Percentiles rank a stretch among this genome's conserved stretches.
Conservation (phyloP, 495 filamentous ascomycete species). For the Penicillium paradoxum region DNA sequence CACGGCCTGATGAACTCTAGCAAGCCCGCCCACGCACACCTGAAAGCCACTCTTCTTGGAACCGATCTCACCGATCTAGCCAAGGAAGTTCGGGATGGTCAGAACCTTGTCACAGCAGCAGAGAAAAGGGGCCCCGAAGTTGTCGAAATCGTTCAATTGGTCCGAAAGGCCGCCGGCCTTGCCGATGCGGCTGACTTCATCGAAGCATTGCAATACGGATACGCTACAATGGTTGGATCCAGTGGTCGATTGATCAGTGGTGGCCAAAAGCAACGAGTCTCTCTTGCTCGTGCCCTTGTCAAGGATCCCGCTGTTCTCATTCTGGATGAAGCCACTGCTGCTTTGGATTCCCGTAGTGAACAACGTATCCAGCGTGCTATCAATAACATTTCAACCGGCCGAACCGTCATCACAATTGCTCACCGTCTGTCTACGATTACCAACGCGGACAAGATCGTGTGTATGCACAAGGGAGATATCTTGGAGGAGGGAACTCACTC, state of each 20-base stretch:
- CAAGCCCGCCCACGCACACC: constrained; percentile 37
- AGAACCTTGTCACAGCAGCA: constrained; percentile 30
- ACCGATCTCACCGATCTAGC: constrained; percentile 31
- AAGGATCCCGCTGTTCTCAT: constrained; percentile 78
- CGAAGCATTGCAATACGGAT: constrained; percentile 43
- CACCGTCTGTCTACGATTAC: constrained; percentile 46
- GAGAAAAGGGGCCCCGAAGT: constrained; percentile 25
- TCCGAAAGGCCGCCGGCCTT: constrained; percentile 33
- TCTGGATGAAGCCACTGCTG: constrained; percentile 74
- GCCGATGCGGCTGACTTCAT: constrained; percentile 46
- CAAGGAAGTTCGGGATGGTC: constrained; percentile 28
- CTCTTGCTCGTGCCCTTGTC: constrained; percentile 67
- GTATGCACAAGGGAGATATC: constrained; percentile 51
- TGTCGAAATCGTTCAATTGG: constrained; percentile 37
- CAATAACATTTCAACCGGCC: constrained; percentile 38
- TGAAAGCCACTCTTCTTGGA: constrained; percentile 30
- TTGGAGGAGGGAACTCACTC: constrained; percentile 53
- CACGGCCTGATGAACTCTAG: constrained; percentile 59
- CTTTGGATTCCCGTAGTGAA: constrained; percentile 50
- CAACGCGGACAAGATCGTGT: constrained; percentile 63
- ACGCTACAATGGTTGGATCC: constrained; percentile 49
- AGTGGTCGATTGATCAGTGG: constrained; percentile 57
- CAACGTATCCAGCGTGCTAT: constrained; percentile 49
- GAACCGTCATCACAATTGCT: constrained; percentile 47
- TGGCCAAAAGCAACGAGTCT: constrained; percentile 60